Evolutionary conservation across 306 rosid genomes (phyloP), one percentile per base, ranked within the genome.

Genomic region (Vigna reflexopilosa): DNA sequence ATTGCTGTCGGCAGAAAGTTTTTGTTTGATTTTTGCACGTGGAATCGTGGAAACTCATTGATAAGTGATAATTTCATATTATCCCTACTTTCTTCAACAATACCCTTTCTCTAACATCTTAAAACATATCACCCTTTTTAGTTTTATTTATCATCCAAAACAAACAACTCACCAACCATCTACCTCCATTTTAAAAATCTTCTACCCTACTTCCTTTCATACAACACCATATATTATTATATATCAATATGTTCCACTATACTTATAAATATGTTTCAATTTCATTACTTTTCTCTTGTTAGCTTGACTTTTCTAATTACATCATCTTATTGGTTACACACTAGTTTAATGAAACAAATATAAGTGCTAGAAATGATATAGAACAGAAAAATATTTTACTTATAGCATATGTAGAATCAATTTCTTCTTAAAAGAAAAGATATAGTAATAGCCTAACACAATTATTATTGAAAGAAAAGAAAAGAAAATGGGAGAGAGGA

Each of bases 1-100:
- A 11, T 12, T 13, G 51, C 3, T 67, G 54, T 67, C 52, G 72
- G 72, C 34, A 13, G 72, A 67, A 67, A 40, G 54, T 67, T 12
- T 67, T 67, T 3, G 14, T 67, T 67, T 47, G 56, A 24, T 6
- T 45, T 64, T 64, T 64, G 28, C 70, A 8, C 4, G 28, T 64
- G 61, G 26, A 52, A 4, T 45, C 2, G 14, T 7, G 42, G 68
- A 30, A 11, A 19, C 14, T 42, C 20, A 5, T 67, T 67, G 34
- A 67, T 40, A 67, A 67, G 36, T 42, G 12, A 67, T 6, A 7
- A 42, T n/a, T 66, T 42, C 9, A 44, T 42, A 42, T 20, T 67
- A 44, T 44, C 24, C 1, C 26, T 14, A 47, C 55, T 13, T 44
- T 22, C 38, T 20, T 24, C 42, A 67, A 45, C 15, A 16, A 67